Evolutionary conservation across 352 stramenopile genomes (phyloP).

Genomic region (Phytophthora ohioensis): DNA sequence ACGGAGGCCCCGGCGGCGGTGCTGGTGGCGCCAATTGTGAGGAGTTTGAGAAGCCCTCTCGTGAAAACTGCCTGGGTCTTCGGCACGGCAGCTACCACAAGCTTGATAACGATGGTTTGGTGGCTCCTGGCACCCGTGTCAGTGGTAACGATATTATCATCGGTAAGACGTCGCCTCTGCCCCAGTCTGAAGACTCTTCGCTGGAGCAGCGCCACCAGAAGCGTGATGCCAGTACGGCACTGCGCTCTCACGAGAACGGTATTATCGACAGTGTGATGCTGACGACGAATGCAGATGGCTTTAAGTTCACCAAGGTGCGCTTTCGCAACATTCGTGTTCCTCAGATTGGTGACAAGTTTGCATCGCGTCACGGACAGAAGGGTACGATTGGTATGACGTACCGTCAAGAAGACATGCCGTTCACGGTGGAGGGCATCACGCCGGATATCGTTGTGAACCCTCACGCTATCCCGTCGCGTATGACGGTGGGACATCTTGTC

Average conservation of each 20-base stretch:
- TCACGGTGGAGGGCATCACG: slow-evolving; percentile 98
- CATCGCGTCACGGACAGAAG: slow-evolving; percentile 91
- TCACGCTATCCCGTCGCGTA: slow-evolving; percentile 99
- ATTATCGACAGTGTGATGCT: slow-evolving; percentile 99
- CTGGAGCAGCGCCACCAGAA: slow-evolving; percentile 94
- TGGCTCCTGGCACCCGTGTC: slow-evolving; percentile 96
- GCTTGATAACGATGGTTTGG: slow-evolving; percentile 98
- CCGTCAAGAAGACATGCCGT: slow-evolving; percentile 99
- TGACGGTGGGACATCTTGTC: slow-evolving; percentile 99
- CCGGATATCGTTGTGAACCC: slow-evolving; percentile 99
- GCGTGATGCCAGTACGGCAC: slow-evolving; percentile 96
- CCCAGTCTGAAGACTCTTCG: slow-evolving; percentile 80
- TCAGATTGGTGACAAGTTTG: slow-evolving; percentile 99
- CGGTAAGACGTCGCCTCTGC: slow-evolving; percentile 97
- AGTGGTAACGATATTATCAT: slow-evolving; percentile 99
- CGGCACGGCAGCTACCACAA: slow-evolving; percentile 98
- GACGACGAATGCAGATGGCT: slow-evolving; percentile 97
- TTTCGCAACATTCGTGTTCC: slow-evolving; percentile 99
- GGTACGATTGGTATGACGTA: slow-evolving; percentile 99
- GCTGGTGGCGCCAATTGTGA: slow-evolving; percentile 78
- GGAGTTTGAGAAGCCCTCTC: slow-evolving; percentile 96
- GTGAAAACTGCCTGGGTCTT: slow-evolving; percentile 95
- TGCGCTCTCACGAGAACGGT: slow-evolving; percentile 98
- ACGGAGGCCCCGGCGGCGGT: slow-evolving; percentile 63
- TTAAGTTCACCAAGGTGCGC: slow-evolving; percentile 98